Conservation (phyloP, 495 filamentous ascomycete genomes). For the Xylaria scruposa region DNA sequence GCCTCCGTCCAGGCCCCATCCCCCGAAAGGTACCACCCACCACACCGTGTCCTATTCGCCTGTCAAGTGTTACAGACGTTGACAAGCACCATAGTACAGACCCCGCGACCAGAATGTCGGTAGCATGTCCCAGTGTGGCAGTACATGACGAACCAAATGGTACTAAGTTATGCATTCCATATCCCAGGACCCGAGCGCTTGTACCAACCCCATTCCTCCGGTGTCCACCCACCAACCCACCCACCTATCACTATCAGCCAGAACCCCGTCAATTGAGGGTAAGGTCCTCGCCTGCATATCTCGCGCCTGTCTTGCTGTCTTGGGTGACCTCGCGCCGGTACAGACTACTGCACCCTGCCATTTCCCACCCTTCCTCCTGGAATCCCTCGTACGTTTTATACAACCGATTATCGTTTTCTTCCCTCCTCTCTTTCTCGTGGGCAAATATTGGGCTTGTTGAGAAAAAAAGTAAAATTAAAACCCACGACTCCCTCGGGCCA, state of each 20-base stretch:
- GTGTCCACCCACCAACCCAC: slow-evolving; percentile 16
- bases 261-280: slow-evolving; percentile 21
- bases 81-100: slow-evolving; percentile 21
- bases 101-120: slow-evolving; percentile 32
- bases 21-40: slow-evolving; percentile 17
- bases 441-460: neutral
- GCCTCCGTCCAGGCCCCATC: slow-evolving; percentile 6
- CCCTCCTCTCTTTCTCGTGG: slow-evolving; percentile 2
- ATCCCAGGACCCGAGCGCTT: slow-evolving; percentile 21
- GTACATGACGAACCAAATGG: slow-evolving; percentile 9
- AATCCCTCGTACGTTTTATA: slow-evolving; percentile 20
- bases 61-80: slow-evolving; percentile 22
- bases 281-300: slow-evolving; percentile 16
- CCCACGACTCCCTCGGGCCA: neutral
- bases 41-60: slow-evolving; percentile 2
- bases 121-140: slow-evolving; percentile 24
- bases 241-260: slow-evolving; percentile 15
- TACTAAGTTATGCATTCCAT: slow-evolving; percentile 8
- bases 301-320: slow-evolving; percentile 25
- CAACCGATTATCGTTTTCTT: slow-evolving; percentile 9
- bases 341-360: slow-evolving; percentile 27
- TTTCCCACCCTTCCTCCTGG: slow-evolving; percentile 29
- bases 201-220: slow-evolving; percentile 23
- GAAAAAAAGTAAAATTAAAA: neutral
- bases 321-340: slow-evolving; percentile 25